Evolutionary conservation across 1,139 yeast species (phyloP).

Genomic region (Nadsonia commutata): DNA sequence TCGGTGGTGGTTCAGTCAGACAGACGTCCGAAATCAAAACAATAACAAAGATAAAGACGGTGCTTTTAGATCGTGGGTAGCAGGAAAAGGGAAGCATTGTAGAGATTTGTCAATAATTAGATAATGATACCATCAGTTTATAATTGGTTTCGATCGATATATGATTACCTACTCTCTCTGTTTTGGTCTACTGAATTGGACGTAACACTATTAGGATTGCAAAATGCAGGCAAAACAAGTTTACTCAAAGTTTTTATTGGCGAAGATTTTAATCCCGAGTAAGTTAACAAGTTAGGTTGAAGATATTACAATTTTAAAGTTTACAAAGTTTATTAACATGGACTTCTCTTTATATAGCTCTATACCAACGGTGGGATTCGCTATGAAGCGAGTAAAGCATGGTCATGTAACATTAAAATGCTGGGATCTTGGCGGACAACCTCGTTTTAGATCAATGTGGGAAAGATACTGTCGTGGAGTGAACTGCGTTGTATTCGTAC

Average conservation of each 20-base stretch:
- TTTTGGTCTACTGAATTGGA: constrained; percentile 22
- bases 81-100: too few relatives aligned
- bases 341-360: constrained; percentile 16
- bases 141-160: constrained; percentile 14
- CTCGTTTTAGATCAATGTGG: constrained; percentile 28
- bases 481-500: constrained; percentile 25
- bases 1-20: too few relatives aligned
- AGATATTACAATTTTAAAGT: too few relatives aligned
- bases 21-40: too few relatives aligned
- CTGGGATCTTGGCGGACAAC: constrained; percentile 30
- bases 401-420: constrained; percentile 27
- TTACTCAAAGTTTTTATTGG: constrained; percentile 23
- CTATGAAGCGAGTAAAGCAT: constrained; percentile 24
- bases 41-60: too few relatives aligned
- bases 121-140: neutral
- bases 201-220: constrained; percentile 25
- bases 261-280: constrained; percentile 24
- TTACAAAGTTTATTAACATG: too few relatives aligned
- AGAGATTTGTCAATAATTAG: too few relatives aligned
- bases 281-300: too few relatives aligned
- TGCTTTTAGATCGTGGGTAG: too few relatives aligned
- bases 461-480: constrained; percentile 28
- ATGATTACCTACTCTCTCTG: constrained; percentile 17
- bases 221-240: constrained; percentile 28
- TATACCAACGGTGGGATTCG: constrained; percentile 28